Evolutionary conservation across 495 filamentous ascomycete species (phyloP).

Genomic region (Lepidopterella palustris): DNA sequence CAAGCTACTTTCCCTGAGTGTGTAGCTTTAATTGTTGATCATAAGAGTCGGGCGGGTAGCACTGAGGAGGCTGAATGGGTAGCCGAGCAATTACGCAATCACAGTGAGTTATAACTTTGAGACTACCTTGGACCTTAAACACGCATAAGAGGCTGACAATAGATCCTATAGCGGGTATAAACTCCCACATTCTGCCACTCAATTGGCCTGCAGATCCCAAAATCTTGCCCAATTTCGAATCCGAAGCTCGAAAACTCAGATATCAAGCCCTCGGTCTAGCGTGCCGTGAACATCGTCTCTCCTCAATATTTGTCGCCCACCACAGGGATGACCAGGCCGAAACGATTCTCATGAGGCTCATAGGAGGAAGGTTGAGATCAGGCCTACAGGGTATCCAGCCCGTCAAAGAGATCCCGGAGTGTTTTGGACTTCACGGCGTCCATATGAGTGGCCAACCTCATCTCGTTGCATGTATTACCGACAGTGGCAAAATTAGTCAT

Average conservation of each 20-base stretch:
- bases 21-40: constrained; percentile 64
- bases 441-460: constrained; percentile 54
- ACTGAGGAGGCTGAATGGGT: constrained; percentile 59
- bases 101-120: constrained; percentile 6
- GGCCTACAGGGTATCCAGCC: constrained; percentile 65
- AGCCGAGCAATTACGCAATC: constrained; percentile 41
- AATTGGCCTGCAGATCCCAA: constrained; percentile 40
- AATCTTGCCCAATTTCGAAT: constrained; percentile 63
- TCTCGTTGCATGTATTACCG: background rate
- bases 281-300: constrained; percentile 46
- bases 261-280: constrained; percentile 63
- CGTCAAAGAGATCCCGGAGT: constrained; percentile 70
- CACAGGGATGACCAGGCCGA: constrained; percentile 84
- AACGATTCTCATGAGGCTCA: constrained; percentile 71
- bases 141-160: constrained; percentile 2
- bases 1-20: constrained; percentile 1
- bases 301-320: constrained; percentile 66
- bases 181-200: constrained; percentile 45
- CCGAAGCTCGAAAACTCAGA: constrained; percentile 63
- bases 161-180: constrained; percentile 36
- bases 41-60: constrained; percentile 64
- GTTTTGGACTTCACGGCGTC: constrained; percentile 63
- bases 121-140: background rate
- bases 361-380: constrained; percentile 51
- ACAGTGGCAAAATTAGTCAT: background rate